Evolutionary conservation across 2,329 filamentous ascomycete genomes (phyloP).

Genomic region (Aspergillus intermedius): DNA sequence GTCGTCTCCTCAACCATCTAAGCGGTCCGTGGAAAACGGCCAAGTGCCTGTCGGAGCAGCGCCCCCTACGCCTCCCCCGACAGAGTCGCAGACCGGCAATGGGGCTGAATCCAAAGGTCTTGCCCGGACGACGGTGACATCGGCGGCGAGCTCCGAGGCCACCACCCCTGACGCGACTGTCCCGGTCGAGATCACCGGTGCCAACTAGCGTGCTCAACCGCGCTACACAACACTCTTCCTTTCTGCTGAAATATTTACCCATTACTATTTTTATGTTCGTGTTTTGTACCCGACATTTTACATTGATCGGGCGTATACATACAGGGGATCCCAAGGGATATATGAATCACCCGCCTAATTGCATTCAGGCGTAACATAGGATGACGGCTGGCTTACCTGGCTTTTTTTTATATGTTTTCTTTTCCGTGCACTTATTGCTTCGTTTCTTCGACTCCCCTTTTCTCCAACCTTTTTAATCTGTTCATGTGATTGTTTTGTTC

Average conservation of each 20-base stretch:
- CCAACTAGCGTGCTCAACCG: conserved; percentile 15
- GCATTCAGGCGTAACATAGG: conserved; percentile 25
- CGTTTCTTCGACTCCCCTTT: conserved; percentile 3
- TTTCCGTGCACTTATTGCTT: conserved; percentile 4
- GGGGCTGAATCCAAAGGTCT: conserved; percentile 33
- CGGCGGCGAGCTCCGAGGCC: conserved; percentile 26
- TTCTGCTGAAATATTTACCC: background rate
- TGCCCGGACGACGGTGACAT: conserved; percentile 28
- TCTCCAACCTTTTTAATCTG: conserved; percentile 6
- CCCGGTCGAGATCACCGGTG: conserved; percentile 21
- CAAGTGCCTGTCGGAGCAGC: conserved; percentile 47
- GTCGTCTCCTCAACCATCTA: conserved; percentile 31
- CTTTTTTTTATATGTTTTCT: conserved; percentile 13
- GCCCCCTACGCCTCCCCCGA: conserved; percentile 61
- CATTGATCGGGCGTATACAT: conserved; percentile 35
- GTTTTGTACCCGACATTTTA: conserved; percentile 21
- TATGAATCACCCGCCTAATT: conserved; percentile 20
- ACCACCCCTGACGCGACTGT: conserved; percentile 18
- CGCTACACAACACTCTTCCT: conserved; percentile 3
- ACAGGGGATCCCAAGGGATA: conserved; percentile 27
- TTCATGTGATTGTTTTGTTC: conserved; percentile 15
- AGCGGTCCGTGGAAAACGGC: conserved; percentile 26
- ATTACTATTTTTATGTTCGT: conserved; percentile 13
- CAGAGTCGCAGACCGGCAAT: conserved; percentile 58
- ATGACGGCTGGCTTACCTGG: conserved; percentile 13